Conservation (phyloP, 2,329 filamentous ascomycete genomes). For the Aspergillus sp. region DNA sequence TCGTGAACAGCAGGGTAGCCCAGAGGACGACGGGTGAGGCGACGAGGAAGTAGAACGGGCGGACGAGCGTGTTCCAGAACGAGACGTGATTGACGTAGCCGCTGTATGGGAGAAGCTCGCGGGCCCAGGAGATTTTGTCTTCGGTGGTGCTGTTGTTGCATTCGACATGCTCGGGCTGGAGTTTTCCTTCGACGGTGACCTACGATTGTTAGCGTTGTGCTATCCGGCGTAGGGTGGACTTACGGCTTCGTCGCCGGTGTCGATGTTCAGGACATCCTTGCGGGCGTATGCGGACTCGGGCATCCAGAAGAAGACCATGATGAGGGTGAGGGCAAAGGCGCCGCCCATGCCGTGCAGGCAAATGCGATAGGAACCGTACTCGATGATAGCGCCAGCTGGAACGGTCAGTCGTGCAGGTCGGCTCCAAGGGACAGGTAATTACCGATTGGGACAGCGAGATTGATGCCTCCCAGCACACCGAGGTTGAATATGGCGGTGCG, state of each 20-base stretch:
- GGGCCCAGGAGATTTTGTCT: slow-evolving; percentile 24
- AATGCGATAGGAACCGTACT: slow-evolving; percentile 33
- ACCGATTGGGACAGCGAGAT: slow-evolving; percentile 41
- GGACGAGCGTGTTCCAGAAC: slow-evolving; percentile 36
- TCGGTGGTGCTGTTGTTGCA: not conserved
- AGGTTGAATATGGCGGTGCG: slow-evolving; percentile 43
- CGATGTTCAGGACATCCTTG: slow-evolving; percentile 35
- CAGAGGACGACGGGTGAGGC: slow-evolving; percentile 38
- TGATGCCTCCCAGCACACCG: slow-evolving; percentile 42
- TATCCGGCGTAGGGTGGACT: not conserved
- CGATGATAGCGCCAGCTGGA: slow-evolving; percentile 38
- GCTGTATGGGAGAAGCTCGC: slow-evolving; percentile 34
- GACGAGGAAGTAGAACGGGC: slow-evolving; percentile 35
- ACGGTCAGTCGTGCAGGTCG: too few relatives aligned
- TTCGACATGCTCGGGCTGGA: slow-evolving; percentile 22
- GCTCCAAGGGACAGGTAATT: slow-evolving; percentile 4
- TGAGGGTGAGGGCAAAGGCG: slow-evolving; percentile 37
- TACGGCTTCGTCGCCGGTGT: slow-evolving; percentile 29
- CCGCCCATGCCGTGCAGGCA: slow-evolving; percentile 35
- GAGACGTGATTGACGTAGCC: slow-evolving; percentile 39
- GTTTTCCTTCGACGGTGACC: slow-evolving; percentile 17
- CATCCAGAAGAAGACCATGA: slow-evolving; percentile 44
- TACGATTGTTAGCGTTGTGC: not conserved
- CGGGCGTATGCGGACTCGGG: slow-evolving; percentile 38
- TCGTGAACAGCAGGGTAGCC: slow-evolving; percentile 23